Evolutionary conservation across 257 asterid genomes (phyloP).

Genomic region (Solanum acaule): DNA sequence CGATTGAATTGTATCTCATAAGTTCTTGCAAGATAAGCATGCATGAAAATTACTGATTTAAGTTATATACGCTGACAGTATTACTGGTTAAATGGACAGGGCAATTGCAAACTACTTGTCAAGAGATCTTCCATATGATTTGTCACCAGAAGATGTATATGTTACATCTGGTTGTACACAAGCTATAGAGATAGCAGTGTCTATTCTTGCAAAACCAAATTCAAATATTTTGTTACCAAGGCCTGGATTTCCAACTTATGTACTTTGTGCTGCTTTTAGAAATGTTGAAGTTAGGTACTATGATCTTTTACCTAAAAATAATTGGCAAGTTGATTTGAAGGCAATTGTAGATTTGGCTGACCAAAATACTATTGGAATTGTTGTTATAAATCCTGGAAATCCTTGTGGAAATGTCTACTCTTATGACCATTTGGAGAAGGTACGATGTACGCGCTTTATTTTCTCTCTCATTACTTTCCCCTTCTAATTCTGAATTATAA

Average conservation of each 20-base stretch:
- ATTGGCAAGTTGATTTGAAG: slow-evolving; percentile 67
- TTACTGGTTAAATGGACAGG: slow-evolving; percentile 24
- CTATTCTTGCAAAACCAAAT: slow-evolving; percentile 52
- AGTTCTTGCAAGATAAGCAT: neutral
- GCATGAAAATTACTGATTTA: neutral
- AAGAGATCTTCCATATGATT: slow-evolving; percentile 45
- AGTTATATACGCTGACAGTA: neutral
- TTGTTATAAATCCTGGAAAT: slow-evolving; percentile 80
- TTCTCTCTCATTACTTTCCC: neutral
- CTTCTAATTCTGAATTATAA: neutral
- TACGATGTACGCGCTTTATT: neutral
- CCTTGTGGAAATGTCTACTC: slow-evolving; percentile 85
- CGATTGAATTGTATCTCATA: neutral
- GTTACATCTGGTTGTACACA: slow-evolving; percentile 83
- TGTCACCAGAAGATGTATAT: slow-evolving; percentile 60
- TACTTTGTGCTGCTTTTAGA: slow-evolving; percentile 57
- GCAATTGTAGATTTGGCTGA: slow-evolving; percentile 60
- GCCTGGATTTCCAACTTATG: slow-evolving; percentile 77
- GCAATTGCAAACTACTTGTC: slow-evolving; percentile 71
- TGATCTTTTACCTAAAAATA: slow-evolving; percentile 53
- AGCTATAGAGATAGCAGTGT: slow-evolving; percentile 62
- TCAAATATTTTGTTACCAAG: slow-evolving; percentile 70
- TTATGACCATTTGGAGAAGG: slow-evolving; percentile 60
- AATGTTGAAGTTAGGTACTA: slow-evolving; percentile 50
- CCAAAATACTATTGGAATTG: slow-evolving; percentile 62